phyloP scores from a whole-genome alignment of 108 stramenopile species.

The Poteriospumella lacustris region DNA sequence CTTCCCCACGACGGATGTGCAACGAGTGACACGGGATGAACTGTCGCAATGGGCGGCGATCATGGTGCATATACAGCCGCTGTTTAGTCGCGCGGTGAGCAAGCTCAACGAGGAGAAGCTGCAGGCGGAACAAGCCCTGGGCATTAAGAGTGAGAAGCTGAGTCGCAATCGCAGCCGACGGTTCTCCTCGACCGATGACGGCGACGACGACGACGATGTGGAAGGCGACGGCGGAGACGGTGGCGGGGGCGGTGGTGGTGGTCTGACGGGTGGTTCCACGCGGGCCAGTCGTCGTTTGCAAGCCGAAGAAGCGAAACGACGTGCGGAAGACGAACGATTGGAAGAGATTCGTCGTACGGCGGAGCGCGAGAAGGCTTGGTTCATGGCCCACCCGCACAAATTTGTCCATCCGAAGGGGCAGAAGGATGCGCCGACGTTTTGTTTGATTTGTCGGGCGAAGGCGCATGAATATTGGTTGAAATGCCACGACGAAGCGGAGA shows the following conservation, averaged over 20 bases:
- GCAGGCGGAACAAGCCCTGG: not conserved
- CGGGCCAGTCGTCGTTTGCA: too few species aligned
- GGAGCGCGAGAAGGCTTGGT: conserved; percentile 1
- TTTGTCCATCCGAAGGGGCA: not conserved
- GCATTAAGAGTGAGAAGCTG: not conserved
- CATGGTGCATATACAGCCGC: not conserved
- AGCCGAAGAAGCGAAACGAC: too few species aligned
- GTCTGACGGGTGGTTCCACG: too few species aligned
- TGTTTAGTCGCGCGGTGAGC: not conserved
- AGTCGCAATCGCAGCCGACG: not conserved
- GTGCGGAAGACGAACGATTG: too few species aligned
- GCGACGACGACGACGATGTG: not conserved
- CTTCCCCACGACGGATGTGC: not conserved
- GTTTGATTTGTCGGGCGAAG: not conserved
- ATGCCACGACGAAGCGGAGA: not conserved
- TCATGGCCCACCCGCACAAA: conserved; percentile 6
- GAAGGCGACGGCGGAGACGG: not conserved
- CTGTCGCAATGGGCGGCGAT: not conserved
- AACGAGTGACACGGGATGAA: not conserved
- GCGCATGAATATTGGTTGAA: conserved; percentile 16
- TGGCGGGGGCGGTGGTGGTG: not conserved
- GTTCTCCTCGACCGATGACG: not conserved
- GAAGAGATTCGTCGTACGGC: too few species aligned
- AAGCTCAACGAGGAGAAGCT: not conserved
- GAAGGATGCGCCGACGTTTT: not conserved